Base-by-base conservation (phyloP, 495 filamentous ascomycete genomes). In the Aspergillus wentii region DNA sequence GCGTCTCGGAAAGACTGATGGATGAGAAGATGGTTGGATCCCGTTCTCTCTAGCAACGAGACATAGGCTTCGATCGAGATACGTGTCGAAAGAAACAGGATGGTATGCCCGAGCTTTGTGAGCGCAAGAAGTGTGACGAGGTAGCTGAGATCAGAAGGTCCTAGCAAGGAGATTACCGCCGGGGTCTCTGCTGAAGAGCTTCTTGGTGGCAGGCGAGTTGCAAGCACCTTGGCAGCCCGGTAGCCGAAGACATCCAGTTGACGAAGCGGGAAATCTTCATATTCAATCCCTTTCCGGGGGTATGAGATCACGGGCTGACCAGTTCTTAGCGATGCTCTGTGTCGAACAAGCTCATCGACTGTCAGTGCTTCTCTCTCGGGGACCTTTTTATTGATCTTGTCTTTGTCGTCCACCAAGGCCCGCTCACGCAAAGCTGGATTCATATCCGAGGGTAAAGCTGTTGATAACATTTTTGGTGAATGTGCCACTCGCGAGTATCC, bases 41-140 rank as follows among this genome's bases (percentile, higher is more conserved):
- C 48, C 4, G 68, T 71, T 22, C 54, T 51, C 10, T 61, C 49
- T 17, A 56, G 17, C 15, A 75, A 42, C n/a, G 57, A 61, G 6
- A 54, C 54, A 48, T 66, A 62, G 0, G 71, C 69, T 20, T 64
- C 59, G 17, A 55, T 34, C 0, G 66, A 61, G 3, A 71, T 53
- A 5, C 68, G 46, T 1, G 66, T 69, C 4, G 64, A 69, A 9
- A 73, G 52, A 18, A 73, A 57, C 1, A 73, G 48, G 8, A 66
- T 53, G 4, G 62, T 51, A 46, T 68, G 65, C 1, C 67, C 69
- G 6, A 73, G 43, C 25, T 62, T 55, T 7, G 58, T 52, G 17
- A 70, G 23, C 15, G 63, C 65, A 14, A 70, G 55, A 17, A 66
- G 51, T 3, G 63, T 61, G n/a, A 69, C 40, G 10, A 70, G 51